A percentile compares a stretch with the other conserved stretches of the same genome.
phyloP scores from a whole-genome alignment of 73 alveolate species.

The Paramecium sonneborni region DNA sequence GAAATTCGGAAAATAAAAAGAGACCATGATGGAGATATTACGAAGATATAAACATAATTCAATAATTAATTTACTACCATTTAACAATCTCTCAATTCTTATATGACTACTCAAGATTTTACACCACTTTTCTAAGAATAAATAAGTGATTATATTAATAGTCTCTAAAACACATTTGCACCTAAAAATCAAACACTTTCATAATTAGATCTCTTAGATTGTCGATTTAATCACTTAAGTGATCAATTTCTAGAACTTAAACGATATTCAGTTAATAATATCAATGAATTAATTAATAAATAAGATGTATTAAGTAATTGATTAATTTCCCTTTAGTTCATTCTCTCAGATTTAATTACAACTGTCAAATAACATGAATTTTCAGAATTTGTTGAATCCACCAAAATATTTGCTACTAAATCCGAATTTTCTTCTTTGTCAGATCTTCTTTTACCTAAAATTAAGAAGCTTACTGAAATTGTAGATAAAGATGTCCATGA shows the following conservation, averaged over 20 bases:
- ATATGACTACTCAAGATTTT: background rate
- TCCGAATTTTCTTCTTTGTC: background rate
- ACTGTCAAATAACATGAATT: slow-evolving; percentile 17
- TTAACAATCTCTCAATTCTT: background rate
- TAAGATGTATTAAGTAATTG: background rate
- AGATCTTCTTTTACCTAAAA: background rate
- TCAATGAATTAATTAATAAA: background rate
- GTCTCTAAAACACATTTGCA: background rate
- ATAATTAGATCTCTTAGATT: background rate
- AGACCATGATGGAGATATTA: background rate
- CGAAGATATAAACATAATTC: background rate
- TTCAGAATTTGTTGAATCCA: background rate
- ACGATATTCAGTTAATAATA: background rate
- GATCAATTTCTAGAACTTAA: background rate
- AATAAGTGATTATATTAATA: background rate
- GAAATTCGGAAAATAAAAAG: background rate
- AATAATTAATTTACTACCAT: background rate
- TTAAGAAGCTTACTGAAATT: background rate
- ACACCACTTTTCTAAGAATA: background rate
- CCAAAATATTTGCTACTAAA: background rate
- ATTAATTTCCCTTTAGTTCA: background rate
- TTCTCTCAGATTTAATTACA: background rate
- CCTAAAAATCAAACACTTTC: background rate
- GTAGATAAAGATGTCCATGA: background rate
- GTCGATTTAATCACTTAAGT: background rate